Evolutionary conservation across 1,139 yeast genomes (phyloP).

Genomic region (Candida tetrigidarum): DNA sequence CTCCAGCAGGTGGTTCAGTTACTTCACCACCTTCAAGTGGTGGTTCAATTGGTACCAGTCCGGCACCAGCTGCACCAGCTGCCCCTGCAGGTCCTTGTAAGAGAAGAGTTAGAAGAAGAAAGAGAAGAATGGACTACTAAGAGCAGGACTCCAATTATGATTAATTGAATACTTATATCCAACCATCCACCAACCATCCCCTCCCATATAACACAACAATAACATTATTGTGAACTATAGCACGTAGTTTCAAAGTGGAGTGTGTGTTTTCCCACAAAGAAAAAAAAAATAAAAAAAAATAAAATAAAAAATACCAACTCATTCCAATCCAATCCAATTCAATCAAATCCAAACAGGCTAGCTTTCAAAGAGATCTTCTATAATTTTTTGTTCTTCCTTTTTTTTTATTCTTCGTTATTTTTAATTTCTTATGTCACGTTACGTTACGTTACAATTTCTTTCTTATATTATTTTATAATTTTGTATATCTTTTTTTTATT

Average conservation of each 20-base stretch:
- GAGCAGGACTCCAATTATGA: slow-evolving; percentile 4
- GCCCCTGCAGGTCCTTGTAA: slow-evolving; percentile 30
- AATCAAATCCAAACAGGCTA: too few species aligned
- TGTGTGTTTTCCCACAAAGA: not conserved
- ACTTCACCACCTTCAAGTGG: slow-evolving; percentile 17
- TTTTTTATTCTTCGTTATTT: not conserved
- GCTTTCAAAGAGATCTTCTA: not conserved
- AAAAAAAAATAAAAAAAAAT: not conserved
- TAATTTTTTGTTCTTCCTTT: too few species aligned
- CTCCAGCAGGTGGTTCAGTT: slow-evolving; percentile 13
- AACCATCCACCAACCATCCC: not conserved
- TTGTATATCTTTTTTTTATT: not conserved
- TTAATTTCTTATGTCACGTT: not conserved
- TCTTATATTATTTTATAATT: slow-evolving; percentile 1
- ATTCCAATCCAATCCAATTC: too few species aligned
- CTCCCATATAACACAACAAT: not conserved
- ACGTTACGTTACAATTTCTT: not conserved
- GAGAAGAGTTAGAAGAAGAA: slow-evolving; percentile 44
- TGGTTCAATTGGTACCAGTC: slow-evolving; percentile 6
- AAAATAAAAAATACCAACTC: not conserved
- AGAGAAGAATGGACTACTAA: slow-evolving; percentile 22
- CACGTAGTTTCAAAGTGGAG: slow-evolving; percentile 6
- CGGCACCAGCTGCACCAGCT: slow-evolving; percentile 14
- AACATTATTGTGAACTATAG: slow-evolving; percentile 2
- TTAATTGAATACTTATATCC: not conserved